Conservation (phyloP, 768 basidiomycete species). For the Clathrus columnatus region DNA sequence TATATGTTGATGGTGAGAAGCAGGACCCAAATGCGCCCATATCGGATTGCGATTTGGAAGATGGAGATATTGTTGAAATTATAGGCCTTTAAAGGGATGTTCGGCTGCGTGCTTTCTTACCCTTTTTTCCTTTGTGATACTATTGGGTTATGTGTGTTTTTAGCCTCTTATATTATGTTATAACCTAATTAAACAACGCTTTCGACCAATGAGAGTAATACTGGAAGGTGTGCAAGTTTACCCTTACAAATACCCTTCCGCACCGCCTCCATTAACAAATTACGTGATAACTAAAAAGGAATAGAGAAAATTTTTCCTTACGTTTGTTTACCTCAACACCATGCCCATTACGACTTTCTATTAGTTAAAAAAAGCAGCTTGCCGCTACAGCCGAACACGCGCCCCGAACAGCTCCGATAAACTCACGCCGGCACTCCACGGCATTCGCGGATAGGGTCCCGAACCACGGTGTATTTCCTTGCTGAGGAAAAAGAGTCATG, state of each 20-base stretch:
- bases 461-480: neutral
- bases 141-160: neutral
- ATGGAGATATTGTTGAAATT: slow-evolving; percentile 74
- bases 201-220: neutral
- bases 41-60: slow-evolving; percentile 61
- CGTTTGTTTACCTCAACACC: too few species aligned
- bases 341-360: too few species aligned
- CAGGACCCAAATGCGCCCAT: slow-evolving; percentile 53
- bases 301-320: too few species aligned
- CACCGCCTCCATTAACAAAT: too few species aligned
- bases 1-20: slow-evolving; percentile 74
- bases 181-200: neutral
- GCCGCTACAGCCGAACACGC: neutral
- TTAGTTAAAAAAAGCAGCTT: neutral
- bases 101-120: neutral
- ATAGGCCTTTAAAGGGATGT: slow-evolving; percentile 37
- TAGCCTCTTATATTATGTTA: neutral
- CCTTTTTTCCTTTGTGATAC: neutral
- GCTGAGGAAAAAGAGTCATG: neutral
- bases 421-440: neutral
- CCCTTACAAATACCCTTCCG: too few species aligned
- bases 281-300: too few species aligned
- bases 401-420: neutral
- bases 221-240: too few species aligned
- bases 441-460: neutral